Percentiles rank a stretch among this genome's conserved stretches.
These are phyloP conservation scores for Papilionanthe hybrid DNA, from an alignment of 116 monocot genomes.

Conservation along the genomic window DNA sequence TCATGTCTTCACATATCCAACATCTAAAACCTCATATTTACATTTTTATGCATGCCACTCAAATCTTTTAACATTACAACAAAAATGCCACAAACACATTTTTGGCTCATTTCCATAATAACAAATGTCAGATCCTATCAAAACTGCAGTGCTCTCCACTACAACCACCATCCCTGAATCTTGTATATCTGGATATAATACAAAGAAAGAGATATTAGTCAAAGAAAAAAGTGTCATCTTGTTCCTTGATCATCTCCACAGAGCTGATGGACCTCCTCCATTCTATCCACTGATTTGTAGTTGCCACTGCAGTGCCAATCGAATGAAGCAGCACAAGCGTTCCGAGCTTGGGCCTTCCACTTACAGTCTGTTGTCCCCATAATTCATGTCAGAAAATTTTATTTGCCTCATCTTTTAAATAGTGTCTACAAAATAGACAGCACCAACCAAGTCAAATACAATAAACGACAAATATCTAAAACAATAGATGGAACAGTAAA, in stretches of 20 bases:
- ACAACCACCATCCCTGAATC: neutral
- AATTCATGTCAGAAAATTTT: neutral
- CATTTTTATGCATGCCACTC: too few relatives aligned
- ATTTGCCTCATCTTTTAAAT: neutral
- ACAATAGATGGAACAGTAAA: too few relatives aligned
- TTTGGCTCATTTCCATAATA: neutral
- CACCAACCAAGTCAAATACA: too few relatives aligned
- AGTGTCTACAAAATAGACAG: too few relatives aligned
- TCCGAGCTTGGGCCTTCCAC: slow-evolving; percentile 15
- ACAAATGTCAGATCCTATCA: neutral
- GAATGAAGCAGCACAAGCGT: slow-evolving; percentile 10
- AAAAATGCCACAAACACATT: too few relatives aligned
- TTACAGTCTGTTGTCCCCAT: neutral
- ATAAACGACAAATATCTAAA: too few relatives aligned
- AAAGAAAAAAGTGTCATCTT: neutral
- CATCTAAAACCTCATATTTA: too few relatives aligned
- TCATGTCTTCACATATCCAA: too few relatives aligned
- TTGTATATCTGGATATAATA: neutral
- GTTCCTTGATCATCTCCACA: slow-evolving; percentile 9
- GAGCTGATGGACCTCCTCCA: slow-evolving; percentile 17
- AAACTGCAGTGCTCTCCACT: neutral
- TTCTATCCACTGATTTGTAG: slow-evolving; percentile 11
- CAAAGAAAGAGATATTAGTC: neutral
- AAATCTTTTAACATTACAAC: too few relatives aligned
- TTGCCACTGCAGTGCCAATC: slow-evolving; percentile 17